These are phyloP conservation scores for Nemania sp. DNA, from an alignment of 2,329 filamentous ascomycete species.

Conservation along the genomic window DNA sequence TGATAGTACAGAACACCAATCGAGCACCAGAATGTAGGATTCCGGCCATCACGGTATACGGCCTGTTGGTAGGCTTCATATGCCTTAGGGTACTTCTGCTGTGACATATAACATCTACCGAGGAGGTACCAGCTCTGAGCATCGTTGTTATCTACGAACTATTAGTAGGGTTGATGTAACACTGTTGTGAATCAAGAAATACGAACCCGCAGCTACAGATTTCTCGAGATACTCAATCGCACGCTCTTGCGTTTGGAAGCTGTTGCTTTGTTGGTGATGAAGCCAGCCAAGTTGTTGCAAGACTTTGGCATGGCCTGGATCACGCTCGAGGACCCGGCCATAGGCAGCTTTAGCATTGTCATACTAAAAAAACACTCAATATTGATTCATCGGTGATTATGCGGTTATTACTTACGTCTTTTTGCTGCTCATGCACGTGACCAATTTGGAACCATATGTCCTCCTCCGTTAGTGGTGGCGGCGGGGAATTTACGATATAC, in stretches of 20 bases:
- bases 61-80: slow-evolving; percentile 99
- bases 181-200: slow-evolving; percentile 35
- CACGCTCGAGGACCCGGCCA: slow-evolving; percentile 89
- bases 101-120: slow-evolving; percentile 98
- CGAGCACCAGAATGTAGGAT: slow-evolving; percentile 99
- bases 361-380: slow-evolving; percentile 71
- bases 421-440: slow-evolving; percentile 98
- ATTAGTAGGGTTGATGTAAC: slow-evolving; percentile 46
- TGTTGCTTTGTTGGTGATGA: slow-evolving; percentile 94
- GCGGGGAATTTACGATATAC: slow-evolving; percentile 94
- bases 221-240: slow-evolving; percentile 98
- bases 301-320: slow-evolving; percentile 97
- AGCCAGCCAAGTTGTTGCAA: slow-evolving; percentile 98
- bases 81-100: slow-evolving; percentile 98
- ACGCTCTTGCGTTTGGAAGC: slow-evolving; percentile 91
- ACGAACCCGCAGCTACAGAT: slow-evolving; percentile 88
- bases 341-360: slow-evolving; percentile 94
- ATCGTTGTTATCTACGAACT: slow-evolving; percentile 81
- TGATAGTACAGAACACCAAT: slow-evolving; percentile 99
- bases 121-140: slow-evolving; percentile 99
- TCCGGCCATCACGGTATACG: slow-evolving; percentile 96
- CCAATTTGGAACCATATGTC: slow-evolving; percentile 99
- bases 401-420: slow-evolving; percentile 77
- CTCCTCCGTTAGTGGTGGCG: slow-evolving; percentile 91
- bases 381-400: slow-evolving; percentile 39